These are phyloP conservation scores for Takakia lepidozioides DNA, from an alignment of 225 moss, liverwort and hornwort genomes.

Conservation along the genomic window DNA sequence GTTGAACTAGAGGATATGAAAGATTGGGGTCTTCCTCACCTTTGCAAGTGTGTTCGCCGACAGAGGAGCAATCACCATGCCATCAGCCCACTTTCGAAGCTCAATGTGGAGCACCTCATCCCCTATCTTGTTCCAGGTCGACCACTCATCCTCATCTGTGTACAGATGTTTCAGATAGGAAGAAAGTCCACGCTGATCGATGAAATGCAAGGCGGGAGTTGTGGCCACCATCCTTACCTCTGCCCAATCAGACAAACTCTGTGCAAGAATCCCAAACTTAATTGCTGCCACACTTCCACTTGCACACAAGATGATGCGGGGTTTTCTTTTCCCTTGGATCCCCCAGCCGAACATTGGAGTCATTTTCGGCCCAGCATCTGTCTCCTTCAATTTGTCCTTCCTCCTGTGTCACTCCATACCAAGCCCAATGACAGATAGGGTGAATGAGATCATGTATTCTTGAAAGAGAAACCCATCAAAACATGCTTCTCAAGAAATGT, in stretches of 20 bases:
- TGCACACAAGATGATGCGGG: constrained; percentile 81
- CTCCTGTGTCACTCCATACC: too few species aligned
- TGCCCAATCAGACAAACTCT: constrained; percentile 82
- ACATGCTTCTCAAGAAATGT: too few species aligned
- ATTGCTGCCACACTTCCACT: constrained; percentile 95
- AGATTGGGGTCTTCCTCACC: too few species aligned
- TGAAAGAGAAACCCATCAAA: too few species aligned
- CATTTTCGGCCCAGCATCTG: constrained; percentile 78
- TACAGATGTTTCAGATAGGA: constrained; percentile 65
- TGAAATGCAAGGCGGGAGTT: constrained; percentile 78
- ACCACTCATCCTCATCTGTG: constrained; percentile 92
- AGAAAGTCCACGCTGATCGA: constrained; percentile 62
- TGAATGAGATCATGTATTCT: too few species aligned
- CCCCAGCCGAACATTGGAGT: constrained; percentile 51
- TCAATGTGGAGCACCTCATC: constrained; percentile 94
- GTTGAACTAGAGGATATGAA: too few species aligned
- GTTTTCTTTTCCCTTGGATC: constrained; percentile 45
- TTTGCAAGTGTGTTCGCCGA: constrained; percentile 96
- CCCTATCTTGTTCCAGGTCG: constrained; percentile 81
- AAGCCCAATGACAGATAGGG: too few species aligned
- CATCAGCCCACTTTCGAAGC: constrained; percentile 93
- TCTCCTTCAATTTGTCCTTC: constrained; percentile 56
- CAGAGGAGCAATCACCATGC: constrained; percentile 84
- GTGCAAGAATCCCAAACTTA: constrained; percentile 78
- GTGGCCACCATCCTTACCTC: constrained; percentile 84